Conservation (phyloP, 768 basidiomycete genomes). For the Kockovaella imperatae region DNA sequence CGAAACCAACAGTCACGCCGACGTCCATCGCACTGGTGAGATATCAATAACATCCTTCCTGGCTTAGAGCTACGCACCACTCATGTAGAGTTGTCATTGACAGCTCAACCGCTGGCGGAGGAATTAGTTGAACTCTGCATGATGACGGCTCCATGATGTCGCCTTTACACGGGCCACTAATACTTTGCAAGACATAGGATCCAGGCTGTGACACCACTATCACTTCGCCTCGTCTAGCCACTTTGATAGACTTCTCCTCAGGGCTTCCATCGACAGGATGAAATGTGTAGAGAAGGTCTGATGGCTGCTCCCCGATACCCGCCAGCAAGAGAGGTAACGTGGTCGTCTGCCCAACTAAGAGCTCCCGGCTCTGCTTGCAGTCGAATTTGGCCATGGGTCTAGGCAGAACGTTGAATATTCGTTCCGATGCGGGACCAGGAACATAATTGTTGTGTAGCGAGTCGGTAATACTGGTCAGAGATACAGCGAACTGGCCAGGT, state of each 20-base stretch:
- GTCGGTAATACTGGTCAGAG: conserved; percentile 63
- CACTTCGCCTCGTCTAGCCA: conserved; percentile 43
- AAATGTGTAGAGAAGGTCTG: conserved; percentile 52
- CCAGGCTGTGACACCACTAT: conserved; percentile 55
- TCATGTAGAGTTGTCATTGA: conserved; percentile 84
- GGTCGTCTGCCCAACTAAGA: conserved; percentile 61
- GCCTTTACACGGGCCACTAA: conserved; percentile 72
- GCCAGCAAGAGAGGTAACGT: conserved; percentile 53
- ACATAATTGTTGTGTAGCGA: conserved; percentile 67
- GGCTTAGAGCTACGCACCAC: conserved; percentile 53
- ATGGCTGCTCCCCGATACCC: conserved; percentile 52
- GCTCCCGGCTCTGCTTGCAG: conserved; percentile 54
- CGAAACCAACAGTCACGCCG: conserved; percentile 76
- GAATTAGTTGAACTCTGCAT: conserved; percentile 56
- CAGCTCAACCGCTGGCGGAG: conserved; percentile 72
- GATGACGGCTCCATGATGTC: conserved; percentile 75
- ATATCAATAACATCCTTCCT: neutral
- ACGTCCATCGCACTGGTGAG: conserved; percentile 54
- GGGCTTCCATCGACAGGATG: conserved; percentile 48
- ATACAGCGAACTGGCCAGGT: conserved; percentile 55
- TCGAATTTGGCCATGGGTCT: conserved; percentile 66
- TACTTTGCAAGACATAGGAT: conserved; percentile 62
- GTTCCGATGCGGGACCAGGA: conserved; percentile 34
- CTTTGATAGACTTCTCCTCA: conserved; percentile 52
- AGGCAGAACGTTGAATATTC: conserved; percentile 63